Base-by-base conservation (phyloP, 306 rosid species). In the Vigna unguiculata region DNA sequence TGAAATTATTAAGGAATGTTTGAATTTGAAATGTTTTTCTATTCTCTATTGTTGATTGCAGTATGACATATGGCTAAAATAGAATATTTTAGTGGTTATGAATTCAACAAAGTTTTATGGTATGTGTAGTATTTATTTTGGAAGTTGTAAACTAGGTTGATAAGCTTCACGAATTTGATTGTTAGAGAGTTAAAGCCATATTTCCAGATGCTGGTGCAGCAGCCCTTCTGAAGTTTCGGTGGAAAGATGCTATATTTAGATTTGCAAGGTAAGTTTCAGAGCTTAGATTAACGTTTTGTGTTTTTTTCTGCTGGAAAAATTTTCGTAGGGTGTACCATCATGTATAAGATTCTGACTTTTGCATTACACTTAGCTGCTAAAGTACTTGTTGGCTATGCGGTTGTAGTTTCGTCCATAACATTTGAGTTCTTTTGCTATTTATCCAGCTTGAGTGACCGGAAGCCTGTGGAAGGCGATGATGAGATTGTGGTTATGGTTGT, bases 201-300 rank as follows among this genome's bases (percentile, higher is more conserved):
- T 95, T 92, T 89, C 97, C 97, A 48, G 97, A 92, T 88, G 96
- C 98, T 72, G 98, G 98, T 76, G 97, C 97, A 6, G 92, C 97
- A 32, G 97, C 97, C 34, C 98, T 95, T 85, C 93, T 95, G 55
- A 86, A 95, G 78, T 88, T 87, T 73, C 78, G 74, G 72, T 95
- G 98, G 98, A 87, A 90, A 62, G 92, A 95, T 70, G 97, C 97
- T 53, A 67, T 77, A 30, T 95, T 92, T 83, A 86, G 94, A 65
- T 88, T 95, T 78, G 90, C 97, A 76, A 95, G 97, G 98, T 92
- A 83, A 85, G 36, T 74, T 75, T 70, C 76, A 21, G 73, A 75
- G 22, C 43, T 11, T 24, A 16, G 55, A 34, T 63, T 61, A 69
- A 59, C 43, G n/a, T n/a, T 71, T 69, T 32, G 16, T 53, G 52